A percentile compares a stretch with the other conserved stretches of the same genome.
phyloP scores from a whole-genome alignment of 2,329 filamentous ascomycete genomes.

The Penicillium polonicum region DNA sequence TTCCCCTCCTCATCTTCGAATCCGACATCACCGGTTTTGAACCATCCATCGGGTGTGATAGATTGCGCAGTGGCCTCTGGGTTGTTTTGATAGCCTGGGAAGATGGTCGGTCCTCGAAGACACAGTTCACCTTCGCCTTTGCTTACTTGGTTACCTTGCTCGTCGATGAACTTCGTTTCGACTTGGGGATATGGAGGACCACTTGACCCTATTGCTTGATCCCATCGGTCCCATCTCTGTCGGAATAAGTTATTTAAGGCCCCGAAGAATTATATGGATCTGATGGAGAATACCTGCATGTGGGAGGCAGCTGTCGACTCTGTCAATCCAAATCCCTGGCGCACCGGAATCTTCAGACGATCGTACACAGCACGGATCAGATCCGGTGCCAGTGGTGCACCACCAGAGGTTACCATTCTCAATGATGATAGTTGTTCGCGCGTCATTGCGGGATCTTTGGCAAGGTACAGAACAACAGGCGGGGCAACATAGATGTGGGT shows the following conservation, averaged over 20 bases:
- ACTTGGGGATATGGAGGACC: constrained; percentile 18
- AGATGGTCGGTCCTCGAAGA: constrained; percentile 74
- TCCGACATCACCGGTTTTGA: constrained; percentile 77
- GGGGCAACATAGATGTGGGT: constrained; percentile 19
- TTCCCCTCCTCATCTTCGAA: constrained; percentile 70
- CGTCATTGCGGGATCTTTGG: too few species aligned
- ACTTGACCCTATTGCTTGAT: constrained; percentile 12
- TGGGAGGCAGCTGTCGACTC: constrained; percentile 3
- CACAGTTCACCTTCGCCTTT: constrained; percentile 53
- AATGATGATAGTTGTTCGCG: too few species aligned
- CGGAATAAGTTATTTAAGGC: neutral
- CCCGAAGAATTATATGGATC: neutral
- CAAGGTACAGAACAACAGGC: constrained; percentile 16
- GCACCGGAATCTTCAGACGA: too few species aligned
- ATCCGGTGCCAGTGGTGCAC: too few species aligned
- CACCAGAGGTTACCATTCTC: too few species aligned
- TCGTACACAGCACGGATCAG: too few species aligned
- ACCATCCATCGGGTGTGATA: constrained; percentile 67
- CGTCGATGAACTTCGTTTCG: constrained; percentile 9
- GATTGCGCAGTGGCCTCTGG: constrained; percentile 64
- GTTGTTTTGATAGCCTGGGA: constrained; percentile 71
- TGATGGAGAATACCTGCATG: constrained; percentile 5
- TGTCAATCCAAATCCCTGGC: too few species aligned
- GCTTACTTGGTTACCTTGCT: neutral
- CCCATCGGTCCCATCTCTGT: constrained; percentile 20